These are phyloP conservation scores for Cryptococcus jaspeensis DNA, from an alignment of 1,284 basidiomycete species.

Conservation along the genomic window DNA sequence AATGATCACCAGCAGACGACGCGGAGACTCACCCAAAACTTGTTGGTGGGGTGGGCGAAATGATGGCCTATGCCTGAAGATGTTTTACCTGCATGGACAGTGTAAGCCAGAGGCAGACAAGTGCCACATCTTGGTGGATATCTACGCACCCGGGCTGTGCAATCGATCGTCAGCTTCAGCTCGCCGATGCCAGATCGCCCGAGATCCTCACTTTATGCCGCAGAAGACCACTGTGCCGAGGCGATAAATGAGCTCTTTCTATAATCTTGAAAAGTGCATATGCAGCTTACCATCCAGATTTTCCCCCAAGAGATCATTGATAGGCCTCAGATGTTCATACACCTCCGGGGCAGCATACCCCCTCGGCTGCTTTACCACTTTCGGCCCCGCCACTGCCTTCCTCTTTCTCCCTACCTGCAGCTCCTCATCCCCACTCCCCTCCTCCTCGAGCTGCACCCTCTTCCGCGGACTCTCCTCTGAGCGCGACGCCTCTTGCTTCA, in stretches of 20 bases:
- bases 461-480: not conserved
- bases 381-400: not conserved
- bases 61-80: conserved; percentile 67
- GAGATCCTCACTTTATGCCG: conserved; percentile 61
- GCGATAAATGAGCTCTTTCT: not conserved
- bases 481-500: not conserved
- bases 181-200: not conserved
- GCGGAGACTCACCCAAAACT: conserved; percentile 44
- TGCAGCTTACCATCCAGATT: conserved; percentile 55
- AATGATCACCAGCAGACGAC: not conserved
- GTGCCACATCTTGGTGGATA: not conserved
- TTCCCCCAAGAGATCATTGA: conserved; percentile 47
- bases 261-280: not conserved
- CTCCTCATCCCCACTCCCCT: not conserved
- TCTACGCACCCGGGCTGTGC: conserved; percentile 8
- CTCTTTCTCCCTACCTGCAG: not conserved
- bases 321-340: conserved; percentile 42
- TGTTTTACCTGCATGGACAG: conserved; percentile 55
- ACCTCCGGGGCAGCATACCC: conserved; percentile 45
- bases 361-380: conserved; percentile 23
- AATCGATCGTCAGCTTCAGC: conserved; percentile 3
- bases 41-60: conserved; percentile 68
- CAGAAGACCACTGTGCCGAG: conserved; percentile 60
- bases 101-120: not conserved
- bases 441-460: not conserved